Evolutionary conservation across 2,329 filamentous ascomycete genomes (phyloP), one percentile per base, ranked within the genome.

Genomic region (Didymella arachidicola): DNA sequence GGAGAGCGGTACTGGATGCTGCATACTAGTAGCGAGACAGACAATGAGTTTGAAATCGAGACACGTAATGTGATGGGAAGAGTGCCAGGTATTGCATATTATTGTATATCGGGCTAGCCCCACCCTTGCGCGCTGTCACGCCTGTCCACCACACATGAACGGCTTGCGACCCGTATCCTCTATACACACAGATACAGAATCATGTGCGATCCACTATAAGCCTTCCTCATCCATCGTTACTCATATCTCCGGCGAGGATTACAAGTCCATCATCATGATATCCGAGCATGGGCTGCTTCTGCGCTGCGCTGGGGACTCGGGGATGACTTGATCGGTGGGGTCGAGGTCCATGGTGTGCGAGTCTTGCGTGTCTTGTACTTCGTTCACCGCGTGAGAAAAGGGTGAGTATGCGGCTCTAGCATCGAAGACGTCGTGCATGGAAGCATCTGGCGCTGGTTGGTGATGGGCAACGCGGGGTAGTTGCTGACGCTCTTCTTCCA

Each of bases 291-390:
- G 53, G 11, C 53, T 57, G 18, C 32, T 39, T 4, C 32, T 46
- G 5, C 11, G 41, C 14, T 16, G 46, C 29, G 36, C 36, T 6
- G 55, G 55, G 1, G 48, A 53, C 19, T 58, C 55, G 7, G 36
- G 43, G 3, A 58, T n/a, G 5, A 19, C 48, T 1, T 3, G 7
- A 3, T 51, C 47, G 10, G 47, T 5, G 7, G 27, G 27, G 16
- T 52, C 48, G 4, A 57, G 6, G 2, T 57, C 54, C 29, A 57
- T 48, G 7, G 42, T 4, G 1, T 41, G 18, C 19, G 38, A 7
- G 1, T 41, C 26, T 36, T 57, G 47, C 18, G 43, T n/a, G 1
- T 53, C 51, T 18, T 26, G 34, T 1, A 41, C 12, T 14, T 32
- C 51, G 2, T 46, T 14, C 16, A 36, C 6, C 3, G 16, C 14